Percentiles rank a stretch among this genome's conserved stretches.
Evolutionary conservation across 345 rosid genomes (phyloP).

Genomic region (Zanthoxylum bungeanum): DNA sequence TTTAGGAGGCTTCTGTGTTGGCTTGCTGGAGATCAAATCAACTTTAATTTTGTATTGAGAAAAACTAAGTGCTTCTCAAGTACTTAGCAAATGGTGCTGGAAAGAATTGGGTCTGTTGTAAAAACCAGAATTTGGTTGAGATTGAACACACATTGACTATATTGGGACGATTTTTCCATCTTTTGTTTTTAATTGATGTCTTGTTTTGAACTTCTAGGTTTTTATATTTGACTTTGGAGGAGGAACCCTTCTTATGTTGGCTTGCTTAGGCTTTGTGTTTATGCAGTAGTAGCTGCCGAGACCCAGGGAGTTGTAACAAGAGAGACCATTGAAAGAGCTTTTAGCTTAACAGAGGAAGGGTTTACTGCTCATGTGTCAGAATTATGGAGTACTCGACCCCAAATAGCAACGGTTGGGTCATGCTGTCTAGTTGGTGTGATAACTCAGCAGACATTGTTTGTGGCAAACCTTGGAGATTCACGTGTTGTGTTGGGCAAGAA

Average conservation of each 20-base stretch:
- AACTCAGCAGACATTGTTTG: constrained; percentile 65
- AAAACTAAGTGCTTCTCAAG: constrained; percentile 1
- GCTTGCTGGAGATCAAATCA: constrained; percentile 5
- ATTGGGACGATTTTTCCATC: neutral
- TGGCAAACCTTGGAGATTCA: constrained; percentile 89
- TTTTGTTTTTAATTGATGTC: neutral
- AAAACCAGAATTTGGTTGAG: constrained; percentile 10
- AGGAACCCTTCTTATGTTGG: constrained; percentile 55
- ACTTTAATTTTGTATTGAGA: neutral
- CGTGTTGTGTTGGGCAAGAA: constrained; percentile 83
- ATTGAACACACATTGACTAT: neutral
- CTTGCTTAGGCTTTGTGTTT: constrained; percentile 75
- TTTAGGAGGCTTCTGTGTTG: neutral
- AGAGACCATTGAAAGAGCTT: constrained; percentile 72
- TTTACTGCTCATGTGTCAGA: constrained; percentile 71
- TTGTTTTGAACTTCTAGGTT: neutral
- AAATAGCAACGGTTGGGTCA: constrained; percentile 72
- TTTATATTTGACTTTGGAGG: constrained; percentile 6
- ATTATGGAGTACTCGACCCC: constrained; percentile 55
- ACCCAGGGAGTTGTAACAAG: constrained; percentile 60
- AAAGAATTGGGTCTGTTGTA: neutral
- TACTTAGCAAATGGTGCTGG: neutral
- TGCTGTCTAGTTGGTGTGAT: constrained; percentile 93
- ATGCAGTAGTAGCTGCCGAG: constrained; percentile 80
- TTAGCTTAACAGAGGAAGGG: constrained; percentile 73